Base-by-base conservation (phyloP, 208 protist species). In the Borovskyia barvae region DNA sequence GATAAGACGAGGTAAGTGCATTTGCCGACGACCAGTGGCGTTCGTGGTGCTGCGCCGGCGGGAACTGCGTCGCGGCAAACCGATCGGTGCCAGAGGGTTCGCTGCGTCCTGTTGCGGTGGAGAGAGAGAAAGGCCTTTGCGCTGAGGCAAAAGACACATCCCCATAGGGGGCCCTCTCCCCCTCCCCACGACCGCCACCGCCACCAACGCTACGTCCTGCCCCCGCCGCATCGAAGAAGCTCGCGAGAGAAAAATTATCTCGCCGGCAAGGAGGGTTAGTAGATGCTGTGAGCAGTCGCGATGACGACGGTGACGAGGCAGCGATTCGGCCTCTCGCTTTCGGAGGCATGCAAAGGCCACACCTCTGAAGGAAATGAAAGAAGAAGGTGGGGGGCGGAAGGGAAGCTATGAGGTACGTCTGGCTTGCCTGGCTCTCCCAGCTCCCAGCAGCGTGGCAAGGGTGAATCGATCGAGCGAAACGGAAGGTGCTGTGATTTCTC, bases 141-240 rank as follows among this genome's bases (percentile, higher is more conserved):
- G 20, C 33, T 48, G 29, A 68, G 30, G 24, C 45, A 29, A 54
- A 53, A 45, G n/a, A n/a, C n/a, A n/a, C n/a, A n/a, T n/a, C n/a
- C n/a, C n/a, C n/a, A n/a, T n/a, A n/a, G n/a, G n/a, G n/a, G n/a
- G n/a, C n/a, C n/a, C n/a, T n/a, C n/a, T n/a, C n/a, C n/a, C n/a
- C n/a, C n/a, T 62, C n/a, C 33, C 22, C 37, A 50, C 56, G 25
- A 19, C 24, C 33, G 15, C 25, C 26, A 26, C 45, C 45, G 33
- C 24, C 17, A 8, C 30, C n/a, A 9, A 48, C 25, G 15, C 58
- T 43, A 2, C 62, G 68, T 11, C 32, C 47, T 1, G 75, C 69
- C 8, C 42, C 52, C 11, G 73, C 72, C 4, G 72, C 72, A 51
- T 85, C 65, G 24, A 85, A 85, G 28, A 85, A 77, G 29, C 59